Conservation (phyloP, 768 basidiomycete genomes). For the Lentinula guzmanii region DNA sequence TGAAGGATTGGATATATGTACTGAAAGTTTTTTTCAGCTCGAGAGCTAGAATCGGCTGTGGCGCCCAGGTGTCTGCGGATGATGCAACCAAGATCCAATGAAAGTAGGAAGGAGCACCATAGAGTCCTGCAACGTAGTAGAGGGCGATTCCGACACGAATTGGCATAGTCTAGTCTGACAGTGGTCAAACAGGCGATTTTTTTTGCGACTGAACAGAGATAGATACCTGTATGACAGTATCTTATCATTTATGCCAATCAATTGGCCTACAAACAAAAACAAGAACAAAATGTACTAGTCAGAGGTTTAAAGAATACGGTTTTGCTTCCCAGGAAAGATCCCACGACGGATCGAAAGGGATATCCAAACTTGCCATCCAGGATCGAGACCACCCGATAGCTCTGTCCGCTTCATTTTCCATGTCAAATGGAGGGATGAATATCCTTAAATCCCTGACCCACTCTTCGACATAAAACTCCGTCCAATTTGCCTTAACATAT, state of each 20-base stretch:
- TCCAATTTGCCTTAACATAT: constrained; percentile 10
- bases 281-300: too few relatives aligned
- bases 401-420: neutral
- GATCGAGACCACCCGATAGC: neutral
- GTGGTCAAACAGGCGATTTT: too few relatives aligned
- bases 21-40: neutral
- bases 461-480: neutral
- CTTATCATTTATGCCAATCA: too few relatives aligned
- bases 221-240: too few relatives aligned
- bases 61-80: neutral
- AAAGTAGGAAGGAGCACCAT: neutral
- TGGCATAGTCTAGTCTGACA: neutral
- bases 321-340: too few relatives aligned
- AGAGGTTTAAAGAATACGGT: too few relatives aligned
- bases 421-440: neutral
- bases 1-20: neutral
- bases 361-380: neutral
- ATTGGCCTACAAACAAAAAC: too few relatives aligned
- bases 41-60: neutral
- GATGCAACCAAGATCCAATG: neutral
- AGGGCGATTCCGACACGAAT: neutral
- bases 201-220: too few relatives aligned
- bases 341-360: neutral
- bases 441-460: neutral
- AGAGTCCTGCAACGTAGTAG: neutral